These are phyloP conservation scores for Torulaspora quercuum DNA, from an alignment of 805 yeast genomes.

Conservation along the genomic window DNA sequence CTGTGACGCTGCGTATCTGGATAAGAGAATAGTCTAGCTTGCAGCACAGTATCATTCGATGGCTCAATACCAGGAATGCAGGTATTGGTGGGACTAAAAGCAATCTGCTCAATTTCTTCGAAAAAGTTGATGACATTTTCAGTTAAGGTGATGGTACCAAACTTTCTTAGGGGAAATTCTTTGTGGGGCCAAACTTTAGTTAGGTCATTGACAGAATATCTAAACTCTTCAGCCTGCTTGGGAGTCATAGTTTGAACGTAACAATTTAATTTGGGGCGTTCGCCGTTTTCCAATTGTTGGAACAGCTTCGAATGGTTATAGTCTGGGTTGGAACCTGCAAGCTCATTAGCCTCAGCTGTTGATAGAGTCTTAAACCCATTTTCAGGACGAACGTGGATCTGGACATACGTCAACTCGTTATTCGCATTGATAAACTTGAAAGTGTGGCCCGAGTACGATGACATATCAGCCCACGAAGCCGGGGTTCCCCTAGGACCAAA, in stretches of 20 bases:
- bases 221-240: slow-evolving; percentile 68
- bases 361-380: slow-evolving; percentile 47
- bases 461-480: slow-evolving; percentile 50
- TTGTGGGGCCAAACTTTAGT: slow-evolving; percentile 88
- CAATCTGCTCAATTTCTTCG: slow-evolving; percentile 49
- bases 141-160: slow-evolving; percentile 58
- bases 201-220: slow-evolving; percentile 80
- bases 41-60: slow-evolving; percentile 73
- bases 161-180: slow-evolving; percentile 77
- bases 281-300: slow-evolving; percentile 46
- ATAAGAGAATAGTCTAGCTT: slow-evolving; percentile 71
- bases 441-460: slow-evolving; percentile 65
- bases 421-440: slow-evolving; percentile 53
- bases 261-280: slow-evolving; percentile 49
- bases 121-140: slow-evolving; percentile 55
- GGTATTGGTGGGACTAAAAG: slow-evolving; percentile 65
- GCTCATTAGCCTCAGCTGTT: slow-evolving; percentile 45
- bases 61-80: slow-evolving; percentile 74
- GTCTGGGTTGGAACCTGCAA: slow-evolving; percentile 52
- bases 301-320: slow-evolving; percentile 42
- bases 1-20: slow-evolving; percentile 76
- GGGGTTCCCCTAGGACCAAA: slow-evolving; percentile 64
- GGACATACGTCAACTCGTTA: slow-evolving; percentile 52
- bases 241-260: slow-evolving; percentile 67
- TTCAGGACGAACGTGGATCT: slow-evolving; percentile 51